phyloP scores from a whole-genome alignment of 352 stramenopile genomes.

The Blastocystis sp. region DNA sequence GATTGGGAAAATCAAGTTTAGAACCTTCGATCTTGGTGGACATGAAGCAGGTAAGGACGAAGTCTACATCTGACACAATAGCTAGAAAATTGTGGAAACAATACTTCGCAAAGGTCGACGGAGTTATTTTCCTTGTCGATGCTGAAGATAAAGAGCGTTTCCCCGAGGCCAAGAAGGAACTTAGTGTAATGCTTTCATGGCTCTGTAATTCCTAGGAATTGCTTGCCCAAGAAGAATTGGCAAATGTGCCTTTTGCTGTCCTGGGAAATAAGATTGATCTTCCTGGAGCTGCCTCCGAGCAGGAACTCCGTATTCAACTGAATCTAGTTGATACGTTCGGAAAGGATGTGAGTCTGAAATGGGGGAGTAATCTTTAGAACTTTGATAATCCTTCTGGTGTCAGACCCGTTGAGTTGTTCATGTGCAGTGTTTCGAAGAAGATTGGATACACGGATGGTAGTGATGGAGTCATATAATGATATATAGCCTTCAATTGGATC shows the following conservation, averaged over 20 bases:
- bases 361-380: conserved; percentile 66
- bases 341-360: conserved; percentile 80
- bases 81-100: conserved; percentile 94
- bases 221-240: conserved; percentile 92
- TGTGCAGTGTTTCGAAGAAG: conserved; percentile 96
- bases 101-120: conserved; percentile 97
- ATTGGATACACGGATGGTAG: conserved; percentile 94
- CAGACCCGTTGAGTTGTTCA: conserved; percentile 96
- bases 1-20: conserved; percentile 95
- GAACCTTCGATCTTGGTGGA: conserved; percentile 97
- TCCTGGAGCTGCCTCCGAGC: conserved; percentile 89
- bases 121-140: conserved; percentile 99
- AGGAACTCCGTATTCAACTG: conserved; percentile 89
- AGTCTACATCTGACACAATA: neutral
- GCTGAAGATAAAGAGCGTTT: conserved; percentile 95
- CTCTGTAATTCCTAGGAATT: conserved; percentile 74
- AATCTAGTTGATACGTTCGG: conserved; percentile 97
- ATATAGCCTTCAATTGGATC: no score
- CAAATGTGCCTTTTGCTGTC: conserved; percentile 96
- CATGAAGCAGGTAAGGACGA: conserved; percentile 85
- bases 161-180: conserved; percentile 95
- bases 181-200: neutral
- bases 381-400: conserved; percentile 70
- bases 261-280: conserved; percentile 99
- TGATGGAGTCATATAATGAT: neutral